Percentiles rank a stretch among this genome's conserved stretches.
These are phyloP conservation scores for Pythium pyrilobum DNA, from an alignment of 352 stramenopile species.

Conservation along the genomic window DNA sequence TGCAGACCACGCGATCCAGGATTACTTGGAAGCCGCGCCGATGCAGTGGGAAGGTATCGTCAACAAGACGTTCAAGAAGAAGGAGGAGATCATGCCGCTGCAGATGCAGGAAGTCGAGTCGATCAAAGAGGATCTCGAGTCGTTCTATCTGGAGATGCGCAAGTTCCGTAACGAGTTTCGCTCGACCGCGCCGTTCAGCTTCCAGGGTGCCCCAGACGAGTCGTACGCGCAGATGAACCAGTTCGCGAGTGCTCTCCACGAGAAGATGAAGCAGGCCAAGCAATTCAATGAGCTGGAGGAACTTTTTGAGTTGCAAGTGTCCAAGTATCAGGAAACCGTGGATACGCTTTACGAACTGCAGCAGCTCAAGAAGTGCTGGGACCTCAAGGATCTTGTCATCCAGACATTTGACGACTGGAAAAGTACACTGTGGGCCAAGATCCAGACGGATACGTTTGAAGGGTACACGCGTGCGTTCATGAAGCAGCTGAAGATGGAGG, in stretches of 20 bases:
- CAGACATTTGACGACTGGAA: constrained; percentile 86
- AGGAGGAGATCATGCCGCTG: constrained; percentile 97
- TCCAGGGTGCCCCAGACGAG: constrained; percentile 70
- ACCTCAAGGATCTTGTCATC: constrained; percentile 78
- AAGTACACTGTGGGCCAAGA: constrained; percentile 70
- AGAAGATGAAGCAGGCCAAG: constrained; percentile 79
- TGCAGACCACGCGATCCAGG: constrained; percentile 68
- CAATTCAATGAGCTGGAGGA: constrained; percentile 87
- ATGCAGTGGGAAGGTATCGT: constrained; percentile 97
- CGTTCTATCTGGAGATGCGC: constrained; percentile 93
- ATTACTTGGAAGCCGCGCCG: constrained; percentile 94
- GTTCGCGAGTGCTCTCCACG: constrained; percentile 59
- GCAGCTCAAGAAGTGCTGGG: constrained; percentile 86
- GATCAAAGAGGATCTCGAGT: constrained; percentile 92
- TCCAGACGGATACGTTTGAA: constrained; percentile 80
- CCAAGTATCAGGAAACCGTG: constrained; percentile 84
- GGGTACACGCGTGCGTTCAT: constrained; percentile 72
- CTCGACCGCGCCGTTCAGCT: constrained; percentile 93
- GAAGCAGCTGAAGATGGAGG: constrained; percentile 84
- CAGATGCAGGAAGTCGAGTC: constrained; percentile 95
- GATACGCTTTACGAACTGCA: constrained; percentile 86
- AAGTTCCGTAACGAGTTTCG: constrained; percentile 95
- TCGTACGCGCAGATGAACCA: constrained; percentile 82
- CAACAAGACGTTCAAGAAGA: constrained; percentile 98
- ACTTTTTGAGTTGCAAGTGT: constrained; percentile 84